Evolutionary conservation across 2,329 filamentous ascomycete species (phyloP), one percentile per base, ranked within the genome.

Genomic region (Aspergillus clavatus): DNA sequence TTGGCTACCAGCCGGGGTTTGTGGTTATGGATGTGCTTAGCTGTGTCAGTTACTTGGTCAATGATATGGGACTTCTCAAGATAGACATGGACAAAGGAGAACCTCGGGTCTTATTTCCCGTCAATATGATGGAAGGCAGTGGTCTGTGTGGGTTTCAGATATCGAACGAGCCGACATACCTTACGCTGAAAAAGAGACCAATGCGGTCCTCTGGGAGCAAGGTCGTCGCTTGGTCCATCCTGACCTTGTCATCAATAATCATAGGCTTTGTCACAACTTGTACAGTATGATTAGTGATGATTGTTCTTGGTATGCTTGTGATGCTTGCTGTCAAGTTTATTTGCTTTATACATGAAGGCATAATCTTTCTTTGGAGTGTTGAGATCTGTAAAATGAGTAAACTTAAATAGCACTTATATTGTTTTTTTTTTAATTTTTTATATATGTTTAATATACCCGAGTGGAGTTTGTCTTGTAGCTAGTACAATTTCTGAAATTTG

Each of bases 101-200:
- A 47, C 64, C 64, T 3, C 53, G 56, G 3, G 62, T 66, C 5
- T 54, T 65, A 24, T 65, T 56, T 35, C 63, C 61, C 2, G 47
- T 45, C 1, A 19, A 48, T 5, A 41, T 59, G 21, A 58, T 66
- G 61, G 38, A 46, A 3, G 62, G 62, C n/a, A 63, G 59, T 52
- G 60, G 60, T 5, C 43, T 66, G 11, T 66, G 63, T 45, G 61
- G 62, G 18, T 58, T 40, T 48, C 23, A 38, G 22, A 12, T 19
- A 14, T 33, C 27, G 8, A 46, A 47, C 43, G 50, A 18, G 12
- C 18, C 31, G 16, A 35, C 31, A 7, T 18, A 35, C 19, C 31
- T 47, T n/a, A 42, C 23, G 18, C 18, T 19, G 14, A 22, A 14
- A 6, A 28, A 46, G 31, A 18, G 11, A 10, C 5, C 31, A 11